Base-by-base conservation (phyloP, 2,329 filamentous ascomycete species). In the Colletotrichum nymphaeae region DNA sequence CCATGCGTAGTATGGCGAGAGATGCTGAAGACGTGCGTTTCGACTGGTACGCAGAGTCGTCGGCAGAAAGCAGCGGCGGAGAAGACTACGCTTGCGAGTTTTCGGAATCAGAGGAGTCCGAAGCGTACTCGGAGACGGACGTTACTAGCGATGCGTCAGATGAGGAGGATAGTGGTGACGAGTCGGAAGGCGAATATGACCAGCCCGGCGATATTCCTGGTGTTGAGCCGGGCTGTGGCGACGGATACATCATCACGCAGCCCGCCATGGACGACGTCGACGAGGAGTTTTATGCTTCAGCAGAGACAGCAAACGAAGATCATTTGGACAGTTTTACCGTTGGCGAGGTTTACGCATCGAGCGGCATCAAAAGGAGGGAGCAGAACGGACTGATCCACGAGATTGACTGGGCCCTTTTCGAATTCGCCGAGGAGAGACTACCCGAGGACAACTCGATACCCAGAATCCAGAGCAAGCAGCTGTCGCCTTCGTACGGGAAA, bases 321-420 rank as follows among this genome's bases (percentile, higher is more conserved):
- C 93, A 98, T 76, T 87, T 98, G 1, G 91, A 94, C 57, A 94
- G 92, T 0, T 97, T 94, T 78, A 90, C 91, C 16, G 87, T 98
- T 1, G 96, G 96, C 3, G 91, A 95, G 78, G 87, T 98, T 4
- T 95, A 97, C 78, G 96, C 96, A 0, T 97, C 95, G 0, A 98
- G 95, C 26, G 96, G 96, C 7, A 93, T 98, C 72, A 91, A 95
- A 5, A 91, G 96, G 35, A 92, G 93, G 64, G 89, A 92, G 67
- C 88, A 90, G 72, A 88, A 93, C 74, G 92, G 93, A 5, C 85
- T 97, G 28, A 87, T 94, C 6, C 96, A 98, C 80, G 96, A 98
- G 81, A 95, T 98, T 57, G 96, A 98, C 81, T 98, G 96, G 96
- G 95, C 95, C 0, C 86, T 98, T 2, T 95, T 98, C 77, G 91